Percentiles rank a stretch among this genome's conserved stretches.
phyloP scores from a whole-genome alignment of 140 eudicot genomes.

The Flaveria floridana region DNA sequence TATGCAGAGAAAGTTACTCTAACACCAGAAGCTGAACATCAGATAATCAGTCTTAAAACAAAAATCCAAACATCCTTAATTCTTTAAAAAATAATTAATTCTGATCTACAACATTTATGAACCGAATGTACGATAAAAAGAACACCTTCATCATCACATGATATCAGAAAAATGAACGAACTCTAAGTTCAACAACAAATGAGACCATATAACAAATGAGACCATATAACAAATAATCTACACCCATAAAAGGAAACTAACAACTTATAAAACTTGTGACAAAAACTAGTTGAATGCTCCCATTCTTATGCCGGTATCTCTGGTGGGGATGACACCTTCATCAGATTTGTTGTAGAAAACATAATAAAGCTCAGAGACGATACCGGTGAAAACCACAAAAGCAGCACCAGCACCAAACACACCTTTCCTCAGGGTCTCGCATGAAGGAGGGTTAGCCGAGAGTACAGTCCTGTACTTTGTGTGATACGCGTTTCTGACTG shows the following conservation, averaged over 20 bases:
- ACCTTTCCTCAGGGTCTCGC: constrained; percentile 80
- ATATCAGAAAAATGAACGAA: not conserved
- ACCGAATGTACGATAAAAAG: not conserved
- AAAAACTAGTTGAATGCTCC: constrained; percentile 40
- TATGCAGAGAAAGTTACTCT: no score
- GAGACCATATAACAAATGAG: constrained; percentile 6
- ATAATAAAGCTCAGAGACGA: constrained; percentile 73
- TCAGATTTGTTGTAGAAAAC: constrained; percentile 67
- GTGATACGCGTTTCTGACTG: constrained; percentile 79
- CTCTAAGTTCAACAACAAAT: constrained; percentile 1
- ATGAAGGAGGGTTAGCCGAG: constrained; percentile 54
- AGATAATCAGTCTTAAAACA: not conserved
- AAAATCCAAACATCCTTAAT: constrained; percentile 6
- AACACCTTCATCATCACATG: constrained; percentile 5
- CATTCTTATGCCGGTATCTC: constrained; percentile 67
- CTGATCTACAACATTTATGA: not conserved
- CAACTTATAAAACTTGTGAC: not conserved
- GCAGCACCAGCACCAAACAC: constrained; percentile 95
- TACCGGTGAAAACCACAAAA: constrained; percentile 74
- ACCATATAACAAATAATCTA: constrained; percentile 25
- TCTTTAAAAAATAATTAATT: not conserved
- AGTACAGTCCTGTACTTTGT: constrained; percentile 59
- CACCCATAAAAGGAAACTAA: constrained; percentile 13
- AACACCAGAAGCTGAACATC: not conserved
- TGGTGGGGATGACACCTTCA: constrained; percentile 45